Base-by-base conservation (phyloP, 179 eudicot genomes). In the Sideroxylon spinosum region DNA sequence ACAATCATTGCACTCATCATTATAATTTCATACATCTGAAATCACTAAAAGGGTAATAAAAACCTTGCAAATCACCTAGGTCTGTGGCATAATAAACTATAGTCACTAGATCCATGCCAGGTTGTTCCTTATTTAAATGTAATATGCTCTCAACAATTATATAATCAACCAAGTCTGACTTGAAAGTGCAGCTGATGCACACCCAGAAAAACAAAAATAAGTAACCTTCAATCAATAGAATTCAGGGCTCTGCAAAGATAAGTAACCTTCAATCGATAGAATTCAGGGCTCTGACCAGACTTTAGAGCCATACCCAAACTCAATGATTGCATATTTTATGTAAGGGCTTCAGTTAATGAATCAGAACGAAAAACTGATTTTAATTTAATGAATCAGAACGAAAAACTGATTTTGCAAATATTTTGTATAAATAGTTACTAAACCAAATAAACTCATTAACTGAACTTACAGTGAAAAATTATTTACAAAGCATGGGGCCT, bases 21-120 rank as follows among this genome's bases (percentile, higher is more conserved):
- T 37, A 37, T 37, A 3, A 37, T 37, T 37, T 37, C 44, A 37
- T 37, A 37, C 44, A 37, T 1, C 44, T 37, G 44, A 37, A 37
- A 37, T 37, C 4, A 25, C 49, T 56, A 56, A 49, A 71, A 73
- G 56, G 64, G 50, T 48, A 50, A 22, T 14, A 17, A 52, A 71
- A 26, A 25, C 46, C 17, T 73, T 26, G 29, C 64, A 32, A 73
- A 55, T 73, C 28, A 52, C 46, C 37, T 44, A 73, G 23, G 56
- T 73, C 26, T 55, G 19, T 26, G 75, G 64, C 49, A 56, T 46
- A 55, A 19, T 73, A 73, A 73, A 29, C n/a, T 37, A 11, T 16
- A 25, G 62, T 56, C 62, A 56, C 76, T 26, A 25, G 62, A 71
- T 71, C 4, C 37, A 53, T 19, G 64, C 65, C 50, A 72, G 57